Percentiles rank a stretch among this genome's conserved stretches.
phyloP scores from a whole-genome alignment of 2,329 filamentous ascomycete genomes.

The Capronia epimyces region DNA sequence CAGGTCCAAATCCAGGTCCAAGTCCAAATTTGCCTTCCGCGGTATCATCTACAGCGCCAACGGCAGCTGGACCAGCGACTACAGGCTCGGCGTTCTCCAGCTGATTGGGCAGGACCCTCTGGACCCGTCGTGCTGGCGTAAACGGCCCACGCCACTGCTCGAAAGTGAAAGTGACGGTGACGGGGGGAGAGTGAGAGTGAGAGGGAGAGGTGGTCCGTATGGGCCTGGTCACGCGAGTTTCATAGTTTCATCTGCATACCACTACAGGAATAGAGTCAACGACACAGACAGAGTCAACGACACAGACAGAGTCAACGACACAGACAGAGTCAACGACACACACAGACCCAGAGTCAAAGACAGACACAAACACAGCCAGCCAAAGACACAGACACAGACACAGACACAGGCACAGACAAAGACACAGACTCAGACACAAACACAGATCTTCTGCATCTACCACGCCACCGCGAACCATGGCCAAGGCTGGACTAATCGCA shows the following conservation, averaged over 20 bases:
- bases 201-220: constrained; percentile 25
- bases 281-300: too few species aligned
- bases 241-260: constrained; percentile 27
- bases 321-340: too few species aligned
- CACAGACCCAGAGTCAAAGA: too few species aligned
- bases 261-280: too few species aligned
- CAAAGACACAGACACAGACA: too few species aligned
- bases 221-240: constrained; percentile 29
- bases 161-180: constrained; percentile 17
- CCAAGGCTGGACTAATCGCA: constrained; percentile 28
- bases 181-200: constrained; percentile 17
- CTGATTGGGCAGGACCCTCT: constrained; percentile 18
- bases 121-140: constrained; percentile 20
- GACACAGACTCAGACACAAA: too few species aligned
- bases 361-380: too few species aligned
- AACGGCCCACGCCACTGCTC: constrained; percentile 22
- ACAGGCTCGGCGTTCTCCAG: constrained; percentile 24
- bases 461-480: constrained; percentile 24
- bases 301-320: too few species aligned
- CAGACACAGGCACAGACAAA: too few species aligned
- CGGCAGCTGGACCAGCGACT: constrained; percentile 28
- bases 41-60: constrained; percentile 29
- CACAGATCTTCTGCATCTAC: constrained; percentile 29
- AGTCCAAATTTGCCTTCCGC: constrained; percentile 5
- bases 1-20: not conserved